A percentile compares a stretch with the other conserved stretches of the same genome.
phyloP scores from a whole-genome alignment of 306 rosid genomes.

The Albizia julibrissin region DNA sequence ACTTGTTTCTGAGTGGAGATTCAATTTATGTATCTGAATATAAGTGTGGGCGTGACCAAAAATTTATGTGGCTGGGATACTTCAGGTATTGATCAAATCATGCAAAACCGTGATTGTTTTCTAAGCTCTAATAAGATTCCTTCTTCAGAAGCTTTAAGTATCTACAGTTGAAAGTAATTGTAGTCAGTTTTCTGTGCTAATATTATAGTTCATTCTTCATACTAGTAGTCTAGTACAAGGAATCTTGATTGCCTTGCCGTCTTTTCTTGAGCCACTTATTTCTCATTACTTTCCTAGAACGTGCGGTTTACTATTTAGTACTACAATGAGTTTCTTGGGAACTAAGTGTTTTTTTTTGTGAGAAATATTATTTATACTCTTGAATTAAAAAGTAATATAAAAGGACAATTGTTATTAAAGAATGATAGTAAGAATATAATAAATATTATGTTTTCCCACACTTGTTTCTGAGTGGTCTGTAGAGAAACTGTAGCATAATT shows the following conservation, averaged over 20 bases:
- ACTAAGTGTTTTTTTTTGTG: neutral
- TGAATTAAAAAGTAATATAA: neutral
- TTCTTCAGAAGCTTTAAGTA: conserved; percentile 1
- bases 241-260: neutral
- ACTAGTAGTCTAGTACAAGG: neutral
- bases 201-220: neutral
- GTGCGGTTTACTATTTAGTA: conserved; percentile 5
- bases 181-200: neutral
- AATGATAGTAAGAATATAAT: neutral
- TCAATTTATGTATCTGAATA: conserved; percentile 16
- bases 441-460: neutral
- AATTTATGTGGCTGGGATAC: neutral
- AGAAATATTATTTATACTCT: neutral
- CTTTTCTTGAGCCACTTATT: neutral
- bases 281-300: conserved; percentile 2
- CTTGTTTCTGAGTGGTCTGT: neutral
- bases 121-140: neutral
- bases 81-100: neutral
- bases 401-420: neutral
- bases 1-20: neutral
- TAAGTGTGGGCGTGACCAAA: neutral
- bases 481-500: no score
- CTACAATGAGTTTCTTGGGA: neutral
- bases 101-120: neutral
- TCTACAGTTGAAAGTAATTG: neutral